These are phyloP conservation scores for Cymbopogon citratus DNA, from an alignment of 176 grass and related monocot genomes.

Conservation along the genomic window DNA sequence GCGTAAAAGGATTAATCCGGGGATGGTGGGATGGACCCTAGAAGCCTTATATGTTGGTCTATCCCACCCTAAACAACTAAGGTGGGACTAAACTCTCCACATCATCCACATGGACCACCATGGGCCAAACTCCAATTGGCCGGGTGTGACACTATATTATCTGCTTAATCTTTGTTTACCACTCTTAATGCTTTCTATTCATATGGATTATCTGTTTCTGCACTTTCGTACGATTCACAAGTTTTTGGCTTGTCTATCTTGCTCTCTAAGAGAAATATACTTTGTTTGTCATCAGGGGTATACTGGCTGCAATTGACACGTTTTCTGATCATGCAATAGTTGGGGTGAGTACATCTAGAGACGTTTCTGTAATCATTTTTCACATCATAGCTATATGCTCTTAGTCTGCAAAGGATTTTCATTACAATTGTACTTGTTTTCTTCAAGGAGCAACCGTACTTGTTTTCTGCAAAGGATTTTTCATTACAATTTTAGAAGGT, in stretches of 20 bases:
- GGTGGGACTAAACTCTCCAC: too few species aligned
- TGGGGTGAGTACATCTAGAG: slow-evolving; percentile 52
- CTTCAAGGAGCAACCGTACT: background rate
- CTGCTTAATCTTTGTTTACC: background rate
- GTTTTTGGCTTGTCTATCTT: background rate
- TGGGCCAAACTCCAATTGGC: background rate
- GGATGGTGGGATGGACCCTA: too few species aligned
- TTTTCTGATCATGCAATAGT: slow-evolving; percentile 69
- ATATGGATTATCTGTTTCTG: background rate
- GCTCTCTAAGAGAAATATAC: slow-evolving; percentile 18
- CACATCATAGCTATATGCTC: background rate
- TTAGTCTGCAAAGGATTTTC: background rate
- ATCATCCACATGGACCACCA: too few species aligned
- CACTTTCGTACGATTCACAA: background rate
- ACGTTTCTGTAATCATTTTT: background rate
- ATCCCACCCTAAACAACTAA: background rate
- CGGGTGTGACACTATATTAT: background rate
- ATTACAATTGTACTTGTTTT: background rate
- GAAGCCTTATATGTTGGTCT: too few species aligned
- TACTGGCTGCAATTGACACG: slow-evolving; percentile 84
- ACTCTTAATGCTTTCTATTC: background rate
- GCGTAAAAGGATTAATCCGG: too few species aligned
- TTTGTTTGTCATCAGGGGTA: slow-evolving; percentile 57
- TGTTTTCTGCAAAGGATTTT: background rate
- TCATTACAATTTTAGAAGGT: background rate